Percentiles rank a stretch among this genome's conserved stretches.
Evolutionary conservation across 352 stramenopile species (phyloP).

Genomic region (Globisporangium radiosum): DNA sequence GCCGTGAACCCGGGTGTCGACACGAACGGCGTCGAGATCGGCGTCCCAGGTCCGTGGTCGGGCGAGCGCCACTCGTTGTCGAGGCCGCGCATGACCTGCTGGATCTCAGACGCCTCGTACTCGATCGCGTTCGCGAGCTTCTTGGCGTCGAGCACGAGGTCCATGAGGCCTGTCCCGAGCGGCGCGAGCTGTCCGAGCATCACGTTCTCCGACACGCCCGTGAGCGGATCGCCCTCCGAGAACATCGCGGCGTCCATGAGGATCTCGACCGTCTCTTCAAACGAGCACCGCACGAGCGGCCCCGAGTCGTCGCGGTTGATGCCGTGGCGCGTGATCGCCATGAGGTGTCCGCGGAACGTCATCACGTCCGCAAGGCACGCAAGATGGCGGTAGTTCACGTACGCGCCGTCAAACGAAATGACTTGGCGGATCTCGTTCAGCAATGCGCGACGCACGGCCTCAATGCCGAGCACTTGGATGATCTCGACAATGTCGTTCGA

Average conservation of each 20-base stretch:
- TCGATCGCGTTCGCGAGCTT: slow-evolving; percentile 98
- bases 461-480: slow-evolving; percentile 93
- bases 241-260: slow-evolving; percentile 98
- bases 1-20: slow-evolving; percentile 85
- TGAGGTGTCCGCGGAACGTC: slow-evolving; percentile 97
- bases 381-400: slow-evolving; percentile 99
- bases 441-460: slow-evolving; percentile 84
- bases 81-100: slow-evolving; percentile 86
- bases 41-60: slow-evolving; percentile 66
- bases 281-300: slow-evolving; percentile 96
- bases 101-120: slow-evolving; percentile 91
- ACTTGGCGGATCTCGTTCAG: slow-evolving; percentile 97
- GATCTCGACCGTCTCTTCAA: slow-evolving; percentile 99
- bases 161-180: slow-evolving; percentile 96
- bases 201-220: slow-evolving; percentile 98
- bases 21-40: slow-evolving; percentile 80
- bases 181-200: slow-evolving; percentile 97
- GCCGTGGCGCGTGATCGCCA: slow-evolving; percentile 97
- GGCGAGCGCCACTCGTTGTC: slow-evolving; percentile 90
- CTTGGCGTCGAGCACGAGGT: slow-evolving; percentile 97
- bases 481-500: slow-evolving; percentile 99
- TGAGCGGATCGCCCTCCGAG: slow-evolving; percentile 95
- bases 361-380: slow-evolving; percentile 98
- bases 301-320: slow-evolving; percentile 99
- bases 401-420: slow-evolving; percentile 98